Conservation (phyloP, 2,329 filamentous ascomycete species). For the Magnaporthiopsis poae region DNA sequence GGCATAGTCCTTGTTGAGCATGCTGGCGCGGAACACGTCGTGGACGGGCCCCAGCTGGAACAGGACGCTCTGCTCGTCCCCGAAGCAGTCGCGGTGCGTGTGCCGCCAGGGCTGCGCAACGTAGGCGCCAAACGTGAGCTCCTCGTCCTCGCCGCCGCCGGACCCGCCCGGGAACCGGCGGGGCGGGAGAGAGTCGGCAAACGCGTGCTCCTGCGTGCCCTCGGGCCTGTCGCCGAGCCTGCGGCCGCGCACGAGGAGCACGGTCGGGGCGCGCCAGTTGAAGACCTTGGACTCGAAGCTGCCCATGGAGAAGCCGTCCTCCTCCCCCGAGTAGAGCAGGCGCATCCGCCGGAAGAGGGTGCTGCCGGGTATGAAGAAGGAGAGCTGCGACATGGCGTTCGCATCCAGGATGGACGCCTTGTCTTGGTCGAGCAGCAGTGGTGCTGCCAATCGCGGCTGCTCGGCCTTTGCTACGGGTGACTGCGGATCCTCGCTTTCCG, state of each 20-base stretch:
- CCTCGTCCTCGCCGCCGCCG: constrained; percentile 16
- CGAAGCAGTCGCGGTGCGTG: constrained; percentile 59
- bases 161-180: constrained; percentile 45
- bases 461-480: background rate
- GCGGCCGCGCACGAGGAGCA: constrained; percentile 59
- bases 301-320: constrained; percentile 67
- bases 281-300: constrained; percentile 66
- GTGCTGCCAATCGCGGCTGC: constrained; percentile 24
- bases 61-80: constrained; percentile 50
- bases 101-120: constrained; percentile 59
- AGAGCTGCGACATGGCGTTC: constrained; percentile 58
- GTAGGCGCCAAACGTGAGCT: constrained; percentile 59
- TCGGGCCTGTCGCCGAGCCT: constrained; percentile 41
- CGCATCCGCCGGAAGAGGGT: constrained; percentile 57
- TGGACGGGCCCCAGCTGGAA: constrained; percentile 66
- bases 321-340: constrained; percentile 59
- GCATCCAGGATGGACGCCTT: constrained; percentile 53
- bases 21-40: constrained; percentile 59
- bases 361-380: constrained; percentile 58
- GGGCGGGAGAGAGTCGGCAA: constrained; percentile 53
- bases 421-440: constrained; percentile 34
- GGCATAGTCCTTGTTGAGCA: constrained; percentile 56
- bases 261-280: constrained; percentile 66
- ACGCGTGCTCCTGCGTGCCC: constrained; percentile 43
- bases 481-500: constrained; percentile 10